Evolutionary conservation across 257 asterid genomes (phyloP).

Genomic region (Solanum virginianum): DNA sequence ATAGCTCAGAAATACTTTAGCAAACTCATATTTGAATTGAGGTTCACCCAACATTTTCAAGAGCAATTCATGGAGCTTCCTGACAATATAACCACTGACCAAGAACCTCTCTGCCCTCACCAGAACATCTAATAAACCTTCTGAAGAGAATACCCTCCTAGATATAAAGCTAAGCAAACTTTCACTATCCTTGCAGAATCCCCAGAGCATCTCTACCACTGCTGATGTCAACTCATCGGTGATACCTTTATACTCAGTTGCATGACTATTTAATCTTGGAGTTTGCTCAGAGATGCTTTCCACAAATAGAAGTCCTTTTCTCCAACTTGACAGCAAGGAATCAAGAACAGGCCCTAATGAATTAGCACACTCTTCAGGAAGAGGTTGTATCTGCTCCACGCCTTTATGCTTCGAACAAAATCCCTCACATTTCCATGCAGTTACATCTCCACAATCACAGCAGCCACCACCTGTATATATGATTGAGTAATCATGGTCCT

Average conservation of each 20-base stretch:
- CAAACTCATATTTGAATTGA: conserved; percentile 76
- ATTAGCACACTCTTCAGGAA: conserved; percentile 43
- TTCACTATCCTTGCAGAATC: conserved; percentile 70
- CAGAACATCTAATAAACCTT: conserved; percentile 64
- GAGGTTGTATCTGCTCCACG: conserved; percentile 76
- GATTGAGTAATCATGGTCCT: conserved; percentile 85
- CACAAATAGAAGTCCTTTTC: conserved; percentile 30
- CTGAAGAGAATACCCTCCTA: conserved; percentile 47
- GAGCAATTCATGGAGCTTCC: conserved; percentile 77
- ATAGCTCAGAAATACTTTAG: conserved; percentile 70
- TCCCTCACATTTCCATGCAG: conserved; percentile 98
- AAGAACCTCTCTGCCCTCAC: conserved; percentile 68
- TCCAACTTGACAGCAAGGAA: conserved; percentile 59
- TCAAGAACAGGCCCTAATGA: conserved; percentile 78
- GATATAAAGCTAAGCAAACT: conserved; percentile 90
- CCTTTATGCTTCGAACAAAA: conserved; percentile 96
- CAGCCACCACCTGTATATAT: conserved; percentile 92
- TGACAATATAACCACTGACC: conserved; percentile 20
- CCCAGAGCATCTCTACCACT: conserved; percentile 72
- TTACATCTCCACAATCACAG: conserved; percentile 98
- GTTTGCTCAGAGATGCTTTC: conserved; percentile 25
- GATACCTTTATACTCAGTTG: conserved; percentile 22
- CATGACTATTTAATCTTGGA: conserved; percentile 21
- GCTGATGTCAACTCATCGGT: conserved; percentile 61
- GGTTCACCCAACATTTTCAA: conserved; percentile 92